Conservation (phyloP, 192 early-diverging fungal species). For the Lunasporangiospora selenospora region DNA sequence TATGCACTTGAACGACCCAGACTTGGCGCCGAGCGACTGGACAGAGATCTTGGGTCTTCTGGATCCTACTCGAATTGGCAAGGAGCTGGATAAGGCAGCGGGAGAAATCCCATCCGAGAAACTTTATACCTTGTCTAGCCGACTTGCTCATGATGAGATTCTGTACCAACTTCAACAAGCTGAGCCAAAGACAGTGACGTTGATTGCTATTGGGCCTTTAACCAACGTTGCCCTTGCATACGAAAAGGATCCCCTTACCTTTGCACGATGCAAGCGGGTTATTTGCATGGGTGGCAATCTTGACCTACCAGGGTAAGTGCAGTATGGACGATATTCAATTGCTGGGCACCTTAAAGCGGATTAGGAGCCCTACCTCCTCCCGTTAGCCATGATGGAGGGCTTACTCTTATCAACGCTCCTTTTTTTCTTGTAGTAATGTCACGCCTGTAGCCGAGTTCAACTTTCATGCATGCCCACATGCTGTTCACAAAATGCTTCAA, state of each 20-base stretch:
- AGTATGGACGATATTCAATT: background rate
- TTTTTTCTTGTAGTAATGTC: constrained; percentile 32
- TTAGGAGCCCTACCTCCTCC: too few species aligned
- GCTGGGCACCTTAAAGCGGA: too few species aligned
- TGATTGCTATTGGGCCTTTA: constrained; percentile 57
- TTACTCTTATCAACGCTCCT: background rate
- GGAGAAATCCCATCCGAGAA: constrained; percentile 14
- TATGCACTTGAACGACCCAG: constrained; percentile 43
- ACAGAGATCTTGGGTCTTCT: constrained; percentile 20
- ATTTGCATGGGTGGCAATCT: constrained; percentile 56
- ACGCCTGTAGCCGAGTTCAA: constrained; percentile 59
- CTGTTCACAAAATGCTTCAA: constrained; percentile 45
- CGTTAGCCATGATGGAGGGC: too few species aligned
- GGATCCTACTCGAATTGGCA: constrained; percentile 27
- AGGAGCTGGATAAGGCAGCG: constrained; percentile 15
- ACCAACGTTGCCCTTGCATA: constrained; percentile 57
- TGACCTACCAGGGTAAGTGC: constrained; percentile 23
- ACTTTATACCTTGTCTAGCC: constrained; percentile 40
- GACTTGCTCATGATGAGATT: constrained; percentile 52
- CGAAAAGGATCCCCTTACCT: constrained; percentile 48
- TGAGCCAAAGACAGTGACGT: constrained; percentile 49
- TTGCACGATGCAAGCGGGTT: constrained; percentile 53
- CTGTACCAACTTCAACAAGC: constrained; percentile 49
- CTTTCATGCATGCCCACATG: constrained; percentile 52
- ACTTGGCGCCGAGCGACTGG: constrained; percentile 41